These are phyloP conservation scores for Nemania serpens DNA, from an alignment of 2,329 filamentous ascomycete species.

Conservation along the genomic window DNA sequence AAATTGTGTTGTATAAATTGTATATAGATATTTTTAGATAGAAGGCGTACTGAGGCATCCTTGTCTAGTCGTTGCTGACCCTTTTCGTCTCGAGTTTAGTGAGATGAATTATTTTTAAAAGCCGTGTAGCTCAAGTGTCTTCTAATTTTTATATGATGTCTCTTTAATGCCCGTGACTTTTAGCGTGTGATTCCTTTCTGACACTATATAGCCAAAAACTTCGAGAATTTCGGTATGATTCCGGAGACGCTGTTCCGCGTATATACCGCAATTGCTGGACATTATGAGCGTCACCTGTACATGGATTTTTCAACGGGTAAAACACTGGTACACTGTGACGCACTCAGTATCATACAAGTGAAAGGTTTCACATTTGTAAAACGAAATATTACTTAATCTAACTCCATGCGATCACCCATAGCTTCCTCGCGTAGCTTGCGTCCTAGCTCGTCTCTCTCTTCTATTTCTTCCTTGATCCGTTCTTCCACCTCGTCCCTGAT, in stretches of 20 bases:
- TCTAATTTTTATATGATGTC: neutral
- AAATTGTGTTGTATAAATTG: neutral
- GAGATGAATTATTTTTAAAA: neutral
- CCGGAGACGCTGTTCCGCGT: neutral
- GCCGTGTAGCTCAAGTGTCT: neutral
- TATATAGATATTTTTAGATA: neutral
- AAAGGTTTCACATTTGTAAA: neutral
- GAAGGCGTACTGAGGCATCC: neutral
- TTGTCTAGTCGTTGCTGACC: neutral
- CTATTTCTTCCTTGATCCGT: slow-evolving; percentile 65
- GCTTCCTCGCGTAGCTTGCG: slow-evolving; percentile 62
- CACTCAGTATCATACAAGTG: neutral
- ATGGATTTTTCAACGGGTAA: neutral
- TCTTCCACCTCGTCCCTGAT: slow-evolving; percentile 73
- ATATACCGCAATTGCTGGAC: neutral
- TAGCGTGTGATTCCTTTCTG: no score
- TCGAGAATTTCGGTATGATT: neutral
- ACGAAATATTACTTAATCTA: slow-evolving; percentile 15
- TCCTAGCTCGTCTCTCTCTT: slow-evolving; percentile 60
- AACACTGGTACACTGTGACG: neutral
- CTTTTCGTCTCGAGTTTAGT: no score
- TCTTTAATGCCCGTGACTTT: neutral
- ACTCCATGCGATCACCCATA: slow-evolving; percentile 61
- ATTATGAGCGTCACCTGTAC: neutral
- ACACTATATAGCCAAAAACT: neutral